Conservation (phyloP, 345 rosid species). For the Geranium brycei region DNA sequence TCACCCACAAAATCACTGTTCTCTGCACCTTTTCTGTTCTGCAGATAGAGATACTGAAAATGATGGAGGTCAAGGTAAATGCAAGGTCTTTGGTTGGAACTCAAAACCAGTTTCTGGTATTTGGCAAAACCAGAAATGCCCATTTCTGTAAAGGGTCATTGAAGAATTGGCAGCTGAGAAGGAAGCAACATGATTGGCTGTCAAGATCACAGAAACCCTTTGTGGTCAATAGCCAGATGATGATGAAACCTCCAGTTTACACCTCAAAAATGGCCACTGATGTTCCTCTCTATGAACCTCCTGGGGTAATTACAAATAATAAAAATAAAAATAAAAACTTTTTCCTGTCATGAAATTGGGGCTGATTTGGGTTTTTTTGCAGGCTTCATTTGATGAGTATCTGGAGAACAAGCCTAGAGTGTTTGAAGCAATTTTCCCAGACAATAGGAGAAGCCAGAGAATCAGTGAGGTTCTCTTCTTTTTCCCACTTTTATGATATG, state of each 20-base stretch:
- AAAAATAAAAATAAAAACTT: neutral
- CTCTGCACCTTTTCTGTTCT: no score
- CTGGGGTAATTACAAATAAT: constrained; percentile 36
- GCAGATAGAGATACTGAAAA: neutral
- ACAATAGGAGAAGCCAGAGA: constrained; percentile 42
- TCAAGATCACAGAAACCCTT: neutral
- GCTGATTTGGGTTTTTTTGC: constrained; percentile 7
- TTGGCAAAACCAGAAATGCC: neutral
- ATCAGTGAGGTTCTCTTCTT: constrained; percentile 50
- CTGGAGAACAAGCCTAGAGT: constrained; percentile 69
- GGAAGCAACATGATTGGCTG: neutral
- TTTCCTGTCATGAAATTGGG: constrained; percentile 3
- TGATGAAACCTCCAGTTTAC: constrained; percentile 40
- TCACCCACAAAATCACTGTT: no score
- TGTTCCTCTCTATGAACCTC: constrained; percentile 65
- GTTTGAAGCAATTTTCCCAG: constrained; percentile 74
- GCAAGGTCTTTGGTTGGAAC: neutral
- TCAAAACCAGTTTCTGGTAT: no score
- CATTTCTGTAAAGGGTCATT: neutral
- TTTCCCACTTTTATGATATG: neutral
- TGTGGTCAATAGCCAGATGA: constrained; percentile 18
- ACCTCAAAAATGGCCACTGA: constrained; percentile 62
- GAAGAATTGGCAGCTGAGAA: neutral
- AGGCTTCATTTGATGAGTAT: constrained; percentile 81
- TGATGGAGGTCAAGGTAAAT: neutral